These are phyloP conservation scores for Picochlorum sp. DNA, from an alignment of 139 green algal genomes.

Conservation along the genomic window DNA sequence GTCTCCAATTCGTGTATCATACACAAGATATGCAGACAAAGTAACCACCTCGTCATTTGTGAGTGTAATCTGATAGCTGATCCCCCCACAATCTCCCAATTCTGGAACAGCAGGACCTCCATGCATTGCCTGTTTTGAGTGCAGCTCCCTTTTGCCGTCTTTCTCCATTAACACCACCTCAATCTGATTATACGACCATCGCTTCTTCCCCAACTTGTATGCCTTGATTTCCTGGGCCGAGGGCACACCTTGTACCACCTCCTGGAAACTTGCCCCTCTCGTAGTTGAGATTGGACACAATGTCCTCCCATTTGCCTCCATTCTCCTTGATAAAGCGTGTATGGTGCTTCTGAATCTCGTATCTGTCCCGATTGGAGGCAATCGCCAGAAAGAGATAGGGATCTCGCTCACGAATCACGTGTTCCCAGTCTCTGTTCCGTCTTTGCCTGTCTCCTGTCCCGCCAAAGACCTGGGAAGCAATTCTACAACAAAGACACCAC, in stretches of 20 bases:
- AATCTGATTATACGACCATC: constrained; percentile 59
- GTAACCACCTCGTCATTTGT: constrained; percentile 24
- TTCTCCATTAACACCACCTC: constrained; percentile 27
- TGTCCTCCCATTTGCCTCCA: background rate
- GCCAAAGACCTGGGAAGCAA: too few relatives aligned
- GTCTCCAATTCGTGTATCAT: constrained; percentile 19
- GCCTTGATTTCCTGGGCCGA: constrained; percentile 16
- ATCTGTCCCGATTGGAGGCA: too few relatives aligned
- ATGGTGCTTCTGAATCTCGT: too few relatives aligned
- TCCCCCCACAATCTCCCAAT: constrained; percentile 2
- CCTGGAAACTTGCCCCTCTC: background rate
- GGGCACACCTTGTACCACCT: background rate
- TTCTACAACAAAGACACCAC: too few relatives aligned
- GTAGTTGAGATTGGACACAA: background rate
- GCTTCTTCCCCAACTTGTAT: constrained; percentile 59
- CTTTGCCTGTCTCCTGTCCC: too few relatives aligned
- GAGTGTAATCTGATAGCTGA: constrained; percentile 42
- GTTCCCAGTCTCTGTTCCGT: too few relatives aligned
- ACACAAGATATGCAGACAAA: constrained; percentile 37
- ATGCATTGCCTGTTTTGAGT: constrained; percentile 16
- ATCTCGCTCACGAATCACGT: too few relatives aligned
- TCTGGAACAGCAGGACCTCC: constrained; percentile 2
- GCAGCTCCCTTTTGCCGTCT: background rate
- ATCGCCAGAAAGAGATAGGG: too few relatives aligned
- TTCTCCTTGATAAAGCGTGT: too few relatives aligned